phyloP scores from a whole-genome alignment of 1,139 yeast species.

The Pichia sp. region DNA sequence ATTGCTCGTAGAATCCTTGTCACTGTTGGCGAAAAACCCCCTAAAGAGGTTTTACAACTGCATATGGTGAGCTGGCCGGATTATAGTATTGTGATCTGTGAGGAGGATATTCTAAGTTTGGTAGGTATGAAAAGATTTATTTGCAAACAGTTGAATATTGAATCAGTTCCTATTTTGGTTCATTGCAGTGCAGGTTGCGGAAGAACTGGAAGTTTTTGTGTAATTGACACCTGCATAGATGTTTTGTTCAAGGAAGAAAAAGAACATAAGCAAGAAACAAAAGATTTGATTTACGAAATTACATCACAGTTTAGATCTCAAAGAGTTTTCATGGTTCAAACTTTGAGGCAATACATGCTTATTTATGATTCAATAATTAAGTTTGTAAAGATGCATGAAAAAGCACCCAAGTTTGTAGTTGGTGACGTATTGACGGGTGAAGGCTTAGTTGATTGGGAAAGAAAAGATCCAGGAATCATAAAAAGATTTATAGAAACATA shows the following conservation, averaged over 20 bases:
- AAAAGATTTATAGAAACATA: constrained; percentile 13
- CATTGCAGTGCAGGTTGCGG: constrained; percentile 64
- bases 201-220: constrained; percentile 52
- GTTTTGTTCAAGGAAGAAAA: constrained; percentile 25
- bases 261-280: constrained; percentile 10
- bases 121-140: constrained; percentile 39
- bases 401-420: background rate
- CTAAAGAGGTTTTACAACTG: constrained; percentile 42
- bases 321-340: constrained; percentile 57
- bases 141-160: constrained; percentile 22
- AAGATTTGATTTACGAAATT: constrained; percentile 39
- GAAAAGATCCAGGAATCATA: constrained; percentile 17
- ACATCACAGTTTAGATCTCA: constrained; percentile 48
- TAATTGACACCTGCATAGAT: constrained; percentile 47
- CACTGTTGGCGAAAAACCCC: constrained; percentile 28
- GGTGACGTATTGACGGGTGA: constrained; percentile 10
- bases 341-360: constrained; percentile 48
- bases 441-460: constrained; percentile 20
- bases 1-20: constrained; percentile 36
- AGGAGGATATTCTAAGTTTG: constrained; percentile 42
- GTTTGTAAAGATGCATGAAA: constrained; percentile 20
- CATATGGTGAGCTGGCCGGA: constrained; percentile 54
- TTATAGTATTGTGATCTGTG: constrained; percentile 41
- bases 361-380: constrained; percentile 41
- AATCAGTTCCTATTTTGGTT: constrained; percentile 37